Percentiles rank a stretch among this genome's conserved stretches.
Evolutionary conservation across 352 stramenopile species (phyloP).

Genomic region (Globisporangium canariense): DNA sequence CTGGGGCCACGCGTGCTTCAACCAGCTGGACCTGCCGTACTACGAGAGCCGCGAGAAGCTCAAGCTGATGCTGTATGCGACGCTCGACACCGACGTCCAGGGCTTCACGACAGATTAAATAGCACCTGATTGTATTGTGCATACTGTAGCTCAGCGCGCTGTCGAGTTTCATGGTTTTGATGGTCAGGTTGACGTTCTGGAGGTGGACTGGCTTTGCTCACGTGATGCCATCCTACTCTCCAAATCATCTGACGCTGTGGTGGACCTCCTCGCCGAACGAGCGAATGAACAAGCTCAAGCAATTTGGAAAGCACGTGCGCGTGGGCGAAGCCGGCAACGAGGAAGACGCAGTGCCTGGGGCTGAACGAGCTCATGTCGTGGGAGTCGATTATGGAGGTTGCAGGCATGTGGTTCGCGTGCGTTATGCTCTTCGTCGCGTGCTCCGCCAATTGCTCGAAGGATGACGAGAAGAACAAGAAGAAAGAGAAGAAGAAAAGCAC

Average conservation of each 20-base stretch:
- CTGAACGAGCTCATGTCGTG: not conserved
- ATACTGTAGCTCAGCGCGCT: no score
- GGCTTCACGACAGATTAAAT: not conserved
- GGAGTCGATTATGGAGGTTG: not conserved
- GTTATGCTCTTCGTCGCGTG: not conserved
- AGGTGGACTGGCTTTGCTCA: not conserved
- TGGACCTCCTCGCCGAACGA: no score
- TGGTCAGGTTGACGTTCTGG: not conserved
- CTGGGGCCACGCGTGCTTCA: slow-evolving; percentile 2
- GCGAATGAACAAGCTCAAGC: no score
- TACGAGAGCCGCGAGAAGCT: not conserved
- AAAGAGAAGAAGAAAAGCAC: not conserved
- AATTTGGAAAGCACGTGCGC: no score
- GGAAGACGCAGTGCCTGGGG: no score
- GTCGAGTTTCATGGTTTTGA: no score
- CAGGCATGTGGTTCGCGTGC: not conserved
- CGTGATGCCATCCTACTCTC: not conserved
- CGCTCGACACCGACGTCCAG: not conserved
- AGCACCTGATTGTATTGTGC: no score
- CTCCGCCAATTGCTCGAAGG: not conserved
- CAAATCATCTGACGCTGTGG: no score
- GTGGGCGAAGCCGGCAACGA: no score
- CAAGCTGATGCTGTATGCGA: not conserved
- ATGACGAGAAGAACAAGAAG: not conserved
- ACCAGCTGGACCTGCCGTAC: not conserved